Evolutionary conservation across 768 basidiomycete species (phyloP).

Genomic region (Chiua virens): DNA sequence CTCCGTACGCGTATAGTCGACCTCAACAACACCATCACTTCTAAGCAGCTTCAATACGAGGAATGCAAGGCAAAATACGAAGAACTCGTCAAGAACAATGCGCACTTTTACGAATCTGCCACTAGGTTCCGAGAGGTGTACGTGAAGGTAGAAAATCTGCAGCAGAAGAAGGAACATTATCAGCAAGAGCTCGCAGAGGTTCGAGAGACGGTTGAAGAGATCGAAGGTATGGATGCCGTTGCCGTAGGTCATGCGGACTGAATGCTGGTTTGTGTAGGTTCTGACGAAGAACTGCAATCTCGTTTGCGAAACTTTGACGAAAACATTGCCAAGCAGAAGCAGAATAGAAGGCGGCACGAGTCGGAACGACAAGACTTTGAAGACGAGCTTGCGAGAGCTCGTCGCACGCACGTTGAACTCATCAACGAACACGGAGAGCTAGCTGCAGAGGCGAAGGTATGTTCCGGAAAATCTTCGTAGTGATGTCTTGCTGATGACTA

Average conservation of each 20-base stretch:
- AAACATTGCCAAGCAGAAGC: constrained; percentile 51
- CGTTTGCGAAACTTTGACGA: constrained; percentile 61
- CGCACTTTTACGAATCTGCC: constrained; percentile 78
- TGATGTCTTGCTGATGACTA: not conserved
- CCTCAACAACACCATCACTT: constrained; percentile 57
- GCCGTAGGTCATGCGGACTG: not conserved
- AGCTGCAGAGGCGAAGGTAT: constrained; percentile 71
- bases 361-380: constrained; percentile 60
- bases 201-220: constrained; percentile 62
- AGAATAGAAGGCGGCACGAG: constrained; percentile 47
- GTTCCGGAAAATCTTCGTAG: not conserved
- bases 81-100: constrained; percentile 63
- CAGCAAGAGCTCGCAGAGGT: constrained; percentile 62
- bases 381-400: constrained; percentile 51
- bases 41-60: constrained; percentile 75
- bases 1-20: constrained; percentile 66
- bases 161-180: constrained; percentile 60
- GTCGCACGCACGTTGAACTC: constrained; percentile 54
- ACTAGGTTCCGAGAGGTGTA: constrained; percentile 87
- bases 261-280: constrained; percentile 43
- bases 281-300: constrained; percentile 66
- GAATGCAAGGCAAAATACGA: constrained; percentile 67
- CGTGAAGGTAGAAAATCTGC: constrained; percentile 61
- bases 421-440: constrained; percentile 66
- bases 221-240: constrained; percentile 46